Evolutionary conservation across 179 eudicot genomes (phyloP), one percentile per base, ranked within the genome.

Genomic region (Gypsophila paniculata): DNA sequence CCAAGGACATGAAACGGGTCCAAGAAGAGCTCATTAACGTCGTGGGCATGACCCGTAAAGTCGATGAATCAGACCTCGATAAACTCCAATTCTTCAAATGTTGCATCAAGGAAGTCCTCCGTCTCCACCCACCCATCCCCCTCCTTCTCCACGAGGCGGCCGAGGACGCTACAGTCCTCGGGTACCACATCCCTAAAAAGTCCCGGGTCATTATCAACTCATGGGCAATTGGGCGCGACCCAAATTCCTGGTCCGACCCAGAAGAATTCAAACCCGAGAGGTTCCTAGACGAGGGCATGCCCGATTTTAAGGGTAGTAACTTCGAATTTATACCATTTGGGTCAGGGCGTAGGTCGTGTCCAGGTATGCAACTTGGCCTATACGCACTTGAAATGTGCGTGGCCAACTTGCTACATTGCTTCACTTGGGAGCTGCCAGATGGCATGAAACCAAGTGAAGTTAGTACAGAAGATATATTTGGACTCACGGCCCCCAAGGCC

Each of bases 101-200:
- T 70, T 61, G 79, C 48, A 55, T 89, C 6, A 89, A 89, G 14
- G 91, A 89, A 52, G 86, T 88, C 22, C 91, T 89, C 38, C 87
- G 94, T 0, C 78, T 89, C 58, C 90, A 87, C 82, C 91, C 95
- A 0, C 91, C 91, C 8, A 84, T 87, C 68, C 95, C 95, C 0
- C 76, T 86, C 21, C 82, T 88, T 67, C 86, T 83, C 80, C 95
- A 89, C 62, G 89, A 87, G 76, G 77, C 95, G 0, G 74, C 91
- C 11, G 81, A 80, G 70, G 86, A 79, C 0, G 78, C 87, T 0
- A 72, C 71, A 1, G 55, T 89, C 2, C 76, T 82, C 3, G 90
- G 86, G 11, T 89, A 84, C 85, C 65, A 38, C 34, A 80, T 85
- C 6, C 91, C 94, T 0, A 78, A 78, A 29, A 68, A 17, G 51